Conservation (phyloP, 257 asterid species). For the Forsythia viridissima region DNA sequence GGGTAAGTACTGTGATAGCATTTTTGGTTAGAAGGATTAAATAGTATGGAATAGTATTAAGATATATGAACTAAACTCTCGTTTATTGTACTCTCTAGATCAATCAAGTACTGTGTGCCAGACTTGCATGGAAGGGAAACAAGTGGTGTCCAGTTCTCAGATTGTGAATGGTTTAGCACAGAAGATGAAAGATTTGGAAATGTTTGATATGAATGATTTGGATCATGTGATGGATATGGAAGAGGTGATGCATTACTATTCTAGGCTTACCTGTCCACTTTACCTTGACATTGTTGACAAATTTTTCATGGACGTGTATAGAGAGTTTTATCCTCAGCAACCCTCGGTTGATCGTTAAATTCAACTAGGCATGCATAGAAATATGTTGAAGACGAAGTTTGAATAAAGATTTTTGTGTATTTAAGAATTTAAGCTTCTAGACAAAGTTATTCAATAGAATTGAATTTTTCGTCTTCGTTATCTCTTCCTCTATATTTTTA, state of each 20-base stretch:
- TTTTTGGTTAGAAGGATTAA: too few species aligned
- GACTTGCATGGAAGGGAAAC: slow-evolving; percentile 12
- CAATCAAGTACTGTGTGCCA: not conserved
- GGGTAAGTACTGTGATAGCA: not conserved
- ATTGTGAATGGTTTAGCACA: slow-evolving; percentile 42
- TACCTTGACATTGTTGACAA: slow-evolving; percentile 62
- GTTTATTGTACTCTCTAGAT: not conserved
- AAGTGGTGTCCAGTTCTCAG: slow-evolving; percentile 22
- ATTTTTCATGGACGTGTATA: slow-evolving; percentile 54
- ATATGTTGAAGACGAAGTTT: not conserved
- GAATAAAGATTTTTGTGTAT: not conserved
- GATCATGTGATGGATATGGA: slow-evolving; percentile 80
- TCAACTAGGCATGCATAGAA: not conserved
- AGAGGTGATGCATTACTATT: slow-evolving; percentile 75
- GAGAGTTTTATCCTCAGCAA: not conserved
- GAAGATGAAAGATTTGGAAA: slow-evolving; percentile 69
- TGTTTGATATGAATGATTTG: slow-evolving; percentile 61
- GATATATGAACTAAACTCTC: not conserved
- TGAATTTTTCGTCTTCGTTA: not conserved
- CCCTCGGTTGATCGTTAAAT: not conserved
- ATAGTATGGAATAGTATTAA: not conserved
- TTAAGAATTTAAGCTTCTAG: not conserved
- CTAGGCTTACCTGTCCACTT: slow-evolving; percentile 64
- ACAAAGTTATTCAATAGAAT: not conserved
- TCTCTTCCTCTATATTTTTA: not conserved